Percentiles rank a stretch among this genome's conserved stretches.
phyloP scores from a whole-genome alignment of 495 filamentous ascomycete species.

The Hypoxylon perforatum region DNA sequence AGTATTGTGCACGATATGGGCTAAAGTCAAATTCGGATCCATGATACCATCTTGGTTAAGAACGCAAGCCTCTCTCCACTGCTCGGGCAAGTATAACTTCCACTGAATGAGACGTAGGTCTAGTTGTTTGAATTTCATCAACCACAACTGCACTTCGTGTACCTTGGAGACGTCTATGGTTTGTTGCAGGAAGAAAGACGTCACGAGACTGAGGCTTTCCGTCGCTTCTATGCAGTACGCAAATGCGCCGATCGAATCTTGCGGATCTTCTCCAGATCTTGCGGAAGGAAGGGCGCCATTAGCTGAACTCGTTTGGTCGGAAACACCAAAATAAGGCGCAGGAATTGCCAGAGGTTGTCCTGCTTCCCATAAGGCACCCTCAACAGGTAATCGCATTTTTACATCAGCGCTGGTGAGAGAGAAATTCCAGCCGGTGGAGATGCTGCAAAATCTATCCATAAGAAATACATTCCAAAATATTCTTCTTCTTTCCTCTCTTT shows the following conservation, averaged over 20 bases:
- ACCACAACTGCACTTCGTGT: conserved; percentile 53
- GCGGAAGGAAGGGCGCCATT: conserved; percentile 12
- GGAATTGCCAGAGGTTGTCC: conserved; percentile 45
- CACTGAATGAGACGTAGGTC: conserved; percentile 55
- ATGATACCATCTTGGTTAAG: conserved; percentile 48
- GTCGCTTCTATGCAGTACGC: conserved; percentile 58
- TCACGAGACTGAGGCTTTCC: conserved; percentile 53
- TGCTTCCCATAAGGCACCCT: conserved; percentile 49
- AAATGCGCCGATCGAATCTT: conserved; percentile 52
- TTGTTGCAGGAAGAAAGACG: conserved; percentile 55
- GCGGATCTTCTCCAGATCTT: conserved; percentile 37
- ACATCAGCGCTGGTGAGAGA: conserved; percentile 54
- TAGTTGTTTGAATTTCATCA: conserved; percentile 58
- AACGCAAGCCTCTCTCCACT: conserved; percentile 48
- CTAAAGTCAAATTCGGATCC: conserved; percentile 60
- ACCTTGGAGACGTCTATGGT: conserved; percentile 46
- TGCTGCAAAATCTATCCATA: conserved; percentile 52
- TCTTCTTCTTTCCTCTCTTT: conserved; percentile 47
- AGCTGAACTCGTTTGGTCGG: conserved; percentile 3
- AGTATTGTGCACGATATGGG: conserved; percentile 60
- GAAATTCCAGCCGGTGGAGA: conserved; percentile 51
- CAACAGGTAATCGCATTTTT: conserved; percentile 53
- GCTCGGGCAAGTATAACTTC: conserved; percentile 55
- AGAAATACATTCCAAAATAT: conserved; percentile 59
- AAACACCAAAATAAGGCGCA: conserved; percentile 53